A percentile compares a stretch with the other conserved stretches of the same genome.
phyloP scores from a whole-genome alignment of 192 early-diverging fungal species.

The Coemansia sp. region DNA sequence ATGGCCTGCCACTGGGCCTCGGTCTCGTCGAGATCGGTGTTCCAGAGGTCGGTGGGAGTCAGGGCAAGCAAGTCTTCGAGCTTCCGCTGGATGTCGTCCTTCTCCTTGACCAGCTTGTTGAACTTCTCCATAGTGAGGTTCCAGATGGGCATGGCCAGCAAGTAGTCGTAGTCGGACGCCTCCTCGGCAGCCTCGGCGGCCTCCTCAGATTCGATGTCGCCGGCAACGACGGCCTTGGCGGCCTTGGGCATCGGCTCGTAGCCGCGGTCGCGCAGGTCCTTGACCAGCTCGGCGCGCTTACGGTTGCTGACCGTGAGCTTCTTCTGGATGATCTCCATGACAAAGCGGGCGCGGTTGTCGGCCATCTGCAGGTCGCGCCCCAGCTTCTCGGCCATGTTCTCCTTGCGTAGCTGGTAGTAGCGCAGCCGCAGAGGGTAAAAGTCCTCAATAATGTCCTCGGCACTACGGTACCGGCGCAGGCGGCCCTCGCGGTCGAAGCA shows the following conservation, averaged over 20 bases:
- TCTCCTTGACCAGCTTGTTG: slow-evolving; percentile 67
- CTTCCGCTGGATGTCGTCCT: slow-evolving; percentile 59
- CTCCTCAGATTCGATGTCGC: slow-evolving; percentile 48
- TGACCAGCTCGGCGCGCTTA: slow-evolving; percentile 70
- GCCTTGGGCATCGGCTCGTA: slow-evolving; percentile 60
- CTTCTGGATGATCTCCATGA: slow-evolving; percentile 81
- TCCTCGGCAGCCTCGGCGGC: slow-evolving; percentile 16
- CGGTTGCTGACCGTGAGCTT: slow-evolving; percentile 78
- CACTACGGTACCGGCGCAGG: slow-evolving; percentile 68
- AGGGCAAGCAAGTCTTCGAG: slow-evolving; percentile 58
- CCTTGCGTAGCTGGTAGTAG: slow-evolving; percentile 89
- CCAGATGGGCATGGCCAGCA: slow-evolving; percentile 86
- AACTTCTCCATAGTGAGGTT: slow-evolving; percentile 85
- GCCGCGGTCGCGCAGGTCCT: slow-evolving; percentile 61
- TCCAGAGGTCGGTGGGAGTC: slow-evolving; percentile 76
- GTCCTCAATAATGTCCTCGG: slow-evolving; percentile 78
- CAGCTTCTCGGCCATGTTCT: slow-evolving; percentile 55
- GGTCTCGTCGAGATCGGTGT: slow-evolving; percentile 77
- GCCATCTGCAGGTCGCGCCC: slow-evolving; percentile 60
- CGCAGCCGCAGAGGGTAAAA: slow-evolving; percentile 81
- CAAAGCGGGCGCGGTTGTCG: slow-evolving; percentile 84
- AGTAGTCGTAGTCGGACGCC: slow-evolving; percentile 68
- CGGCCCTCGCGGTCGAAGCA: slow-evolving; percentile 87
- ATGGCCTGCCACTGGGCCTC: slow-evolving; percentile 72
- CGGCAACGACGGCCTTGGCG: slow-evolving; percentile 41